Evolutionary conservation across 2,329 filamentous ascomycete genomes (phyloP).

Genomic region (Diplodia intermedia): DNA sequence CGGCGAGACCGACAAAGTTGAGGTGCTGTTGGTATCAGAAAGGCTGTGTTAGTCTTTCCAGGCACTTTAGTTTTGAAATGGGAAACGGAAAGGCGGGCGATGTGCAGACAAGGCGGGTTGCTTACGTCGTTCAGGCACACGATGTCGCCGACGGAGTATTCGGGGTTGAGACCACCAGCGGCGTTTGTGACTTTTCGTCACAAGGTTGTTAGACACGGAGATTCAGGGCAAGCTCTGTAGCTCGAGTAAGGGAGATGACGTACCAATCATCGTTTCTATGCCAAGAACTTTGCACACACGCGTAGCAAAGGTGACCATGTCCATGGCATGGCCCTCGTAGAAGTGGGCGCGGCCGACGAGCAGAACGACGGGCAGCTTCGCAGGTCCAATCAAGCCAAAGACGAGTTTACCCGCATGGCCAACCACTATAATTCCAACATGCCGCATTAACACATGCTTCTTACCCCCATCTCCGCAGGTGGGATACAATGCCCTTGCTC

Average conservation of each 20-base stretch:
- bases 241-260: constrained; percentile 33
- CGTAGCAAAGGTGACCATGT: constrained; percentile 68
- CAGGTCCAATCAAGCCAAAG: constrained; percentile 64
- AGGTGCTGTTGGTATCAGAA: constrained; percentile 59
- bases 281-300: constrained; percentile 69
- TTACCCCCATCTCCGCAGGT: neutral
- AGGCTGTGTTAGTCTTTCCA: constrained; percentile 33
- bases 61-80: neutral
- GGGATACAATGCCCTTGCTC: neutral
- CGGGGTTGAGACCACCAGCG: constrained; percentile 69
- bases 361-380: constrained; percentile 64
- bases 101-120: neutral
- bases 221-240: constrained; percentile 21
- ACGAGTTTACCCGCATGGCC: constrained; percentile 71
- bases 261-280: constrained; percentile 65
- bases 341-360: constrained; percentile 71
- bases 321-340: constrained; percentile 71
- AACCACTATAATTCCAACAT: constrained; percentile 51
- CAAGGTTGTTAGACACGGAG: constrained; percentile 35
- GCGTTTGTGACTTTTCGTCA: constrained; percentile 66
- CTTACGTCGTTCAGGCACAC: constrained; percentile 69
- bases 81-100: neutral
- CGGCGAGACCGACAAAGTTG: constrained; percentile 67
- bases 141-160: constrained; percentile 69
- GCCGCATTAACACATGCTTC: constrained; percentile 5